Base-by-base conservation (phyloP, 768 basidiomycete genomes). In the Boletus bicolor region DNA sequence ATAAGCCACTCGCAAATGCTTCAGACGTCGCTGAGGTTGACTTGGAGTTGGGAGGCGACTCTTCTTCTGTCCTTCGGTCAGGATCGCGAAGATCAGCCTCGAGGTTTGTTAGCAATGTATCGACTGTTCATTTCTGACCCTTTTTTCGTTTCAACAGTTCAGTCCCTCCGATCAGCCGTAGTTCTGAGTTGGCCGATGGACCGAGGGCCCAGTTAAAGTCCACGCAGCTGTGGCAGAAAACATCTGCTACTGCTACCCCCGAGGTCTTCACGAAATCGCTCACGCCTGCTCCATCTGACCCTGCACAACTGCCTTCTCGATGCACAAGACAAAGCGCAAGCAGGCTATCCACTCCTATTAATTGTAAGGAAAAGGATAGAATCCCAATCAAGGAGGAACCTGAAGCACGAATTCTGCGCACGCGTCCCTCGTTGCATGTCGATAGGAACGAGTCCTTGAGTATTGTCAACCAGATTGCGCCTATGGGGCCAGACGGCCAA, bases 401-500 rank as follows among this genome's bases (percentile, higher is more conserved):
- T 39, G 83, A 85, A 61, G 66, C 76, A 48, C 76, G 83, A 49
- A 75, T 77, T 47, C 68, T 85, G 53, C 79, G 84, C 58, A 63
- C 75, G 14, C 79, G 83, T 43, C 79, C 77, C 46, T 66, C 68
- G 26, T 68, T 77, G 24, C 65, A 68, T 47, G 62, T 71, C 14
- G 71, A 68, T 58, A 66, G 67, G 44, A 60, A 68, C 36, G 80
- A 79, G 44, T 60, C 64, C 19, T 61, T 64, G 51, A 76, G 77
- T 64, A 74, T 74, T 44, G 60, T 67, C n/a, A 76, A 74, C 58
- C 70, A 73, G 43, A 75, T 78, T 39, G 70, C 76, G 17, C 83
- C 79, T 5, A 70, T 78, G 58, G 87, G 84, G 32, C 73, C 80
- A 48, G 85, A 88, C 64, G 87, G 87, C 28, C 84, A 82, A 65